These are phyloP conservation scores for Gossypium stocksii DNA, from an alignment of 345 rosid species.

Conservation along the genomic window DNA sequence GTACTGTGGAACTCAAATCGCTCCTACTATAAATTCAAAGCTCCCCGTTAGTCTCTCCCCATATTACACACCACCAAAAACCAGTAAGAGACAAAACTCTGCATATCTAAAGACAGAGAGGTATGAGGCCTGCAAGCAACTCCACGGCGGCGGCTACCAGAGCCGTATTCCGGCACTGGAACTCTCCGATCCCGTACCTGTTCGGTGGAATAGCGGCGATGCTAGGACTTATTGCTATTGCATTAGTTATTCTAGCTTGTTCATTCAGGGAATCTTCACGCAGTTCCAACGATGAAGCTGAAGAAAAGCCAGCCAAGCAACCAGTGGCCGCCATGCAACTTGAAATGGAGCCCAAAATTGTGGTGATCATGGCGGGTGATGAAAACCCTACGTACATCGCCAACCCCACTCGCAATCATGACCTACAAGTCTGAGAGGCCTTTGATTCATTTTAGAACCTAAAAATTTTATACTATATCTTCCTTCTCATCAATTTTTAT, in stretches of 20 bases:
- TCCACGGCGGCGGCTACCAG: slow-evolving; percentile 14
- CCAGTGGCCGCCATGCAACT: slow-evolving; percentile 10
- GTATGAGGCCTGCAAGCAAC: slow-evolving; percentile 40
- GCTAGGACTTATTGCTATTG: slow-evolving; percentile 41
- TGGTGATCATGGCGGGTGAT: slow-evolving; percentile 69
- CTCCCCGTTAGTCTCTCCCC: background rate
- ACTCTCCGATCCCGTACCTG: slow-evolving; percentile 49
- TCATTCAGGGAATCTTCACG: slow-evolving; percentile 25
- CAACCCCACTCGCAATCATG: slow-evolving; percentile 21
- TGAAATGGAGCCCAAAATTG: slow-evolving; percentile 65
- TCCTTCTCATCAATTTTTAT: background rate
- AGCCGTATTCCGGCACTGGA: slow-evolving; percentile 22
- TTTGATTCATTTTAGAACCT: background rate
- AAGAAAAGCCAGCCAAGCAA: slow-evolving; percentile 20
- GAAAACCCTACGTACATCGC: slow-evolving; percentile 55
- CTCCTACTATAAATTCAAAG: slow-evolving; percentile 24
- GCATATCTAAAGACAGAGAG: background rate
- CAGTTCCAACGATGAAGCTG: slow-evolving; percentile 13
- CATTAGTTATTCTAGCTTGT: slow-evolving; percentile 45
- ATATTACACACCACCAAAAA: slow-evolving; percentile 5
- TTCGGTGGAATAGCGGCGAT: slow-evolving; percentile 44
- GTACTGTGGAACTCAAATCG: slow-evolving; percentile 10
- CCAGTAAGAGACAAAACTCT: background rate
- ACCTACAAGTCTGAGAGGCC: slow-evolving; percentile 14
- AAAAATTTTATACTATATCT: background rate